Evolutionary conservation across 2,329 filamentous ascomycete genomes (phyloP).

Genomic region (Rugonectria rugulosa): DNA sequence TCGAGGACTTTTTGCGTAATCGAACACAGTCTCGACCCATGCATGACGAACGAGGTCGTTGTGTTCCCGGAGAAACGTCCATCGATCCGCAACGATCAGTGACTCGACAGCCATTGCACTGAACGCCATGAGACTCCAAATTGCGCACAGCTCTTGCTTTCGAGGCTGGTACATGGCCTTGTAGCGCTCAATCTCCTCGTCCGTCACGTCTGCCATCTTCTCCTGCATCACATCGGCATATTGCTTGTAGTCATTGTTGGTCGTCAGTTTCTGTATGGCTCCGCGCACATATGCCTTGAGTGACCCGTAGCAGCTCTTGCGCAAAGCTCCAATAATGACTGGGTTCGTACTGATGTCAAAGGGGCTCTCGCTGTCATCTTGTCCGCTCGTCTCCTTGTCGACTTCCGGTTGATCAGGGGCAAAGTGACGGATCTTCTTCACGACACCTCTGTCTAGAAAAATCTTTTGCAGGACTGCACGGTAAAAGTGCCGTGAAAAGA

Average conservation of each 20-base stretch:
- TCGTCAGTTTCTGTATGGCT: conserved; percentile 77
- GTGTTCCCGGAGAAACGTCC: conserved; percentile 86
- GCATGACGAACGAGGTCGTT: conserved; percentile 71
- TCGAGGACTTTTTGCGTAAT: conserved; percentile 83
- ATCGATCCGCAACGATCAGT: conserved; percentile 88
- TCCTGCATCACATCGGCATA: conserved; percentile 68
- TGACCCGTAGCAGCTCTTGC: conserved; percentile 79
- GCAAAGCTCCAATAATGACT: conserved; percentile 85
- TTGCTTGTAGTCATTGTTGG: conserved; percentile 62
- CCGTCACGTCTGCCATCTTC: conserved; percentile 73
- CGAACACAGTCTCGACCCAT: conserved; percentile 95
- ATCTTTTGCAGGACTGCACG: conserved; percentile 89
- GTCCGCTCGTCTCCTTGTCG: conserved; percentile 16
- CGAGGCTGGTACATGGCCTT: conserved; percentile 68
- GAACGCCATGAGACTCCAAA: conserved; percentile 97
- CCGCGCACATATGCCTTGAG: conserved; percentile 82
- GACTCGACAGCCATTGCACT: conserved; percentile 90
- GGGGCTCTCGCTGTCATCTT: conserved; percentile 45
- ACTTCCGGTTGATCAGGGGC: conserved; percentile 29
- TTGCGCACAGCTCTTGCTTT: conserved; percentile 82
- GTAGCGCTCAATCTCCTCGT: conserved; percentile 78
- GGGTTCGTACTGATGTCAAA: conserved; percentile 73
- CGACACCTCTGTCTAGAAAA: conserved; percentile 84
- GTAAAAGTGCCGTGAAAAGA: conserved; percentile 94
- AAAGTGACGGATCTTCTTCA: conserved; percentile 64